Conservation (phyloP, 192 early-diverging fungal species). For the Obelidium mucronatum region DNA sequence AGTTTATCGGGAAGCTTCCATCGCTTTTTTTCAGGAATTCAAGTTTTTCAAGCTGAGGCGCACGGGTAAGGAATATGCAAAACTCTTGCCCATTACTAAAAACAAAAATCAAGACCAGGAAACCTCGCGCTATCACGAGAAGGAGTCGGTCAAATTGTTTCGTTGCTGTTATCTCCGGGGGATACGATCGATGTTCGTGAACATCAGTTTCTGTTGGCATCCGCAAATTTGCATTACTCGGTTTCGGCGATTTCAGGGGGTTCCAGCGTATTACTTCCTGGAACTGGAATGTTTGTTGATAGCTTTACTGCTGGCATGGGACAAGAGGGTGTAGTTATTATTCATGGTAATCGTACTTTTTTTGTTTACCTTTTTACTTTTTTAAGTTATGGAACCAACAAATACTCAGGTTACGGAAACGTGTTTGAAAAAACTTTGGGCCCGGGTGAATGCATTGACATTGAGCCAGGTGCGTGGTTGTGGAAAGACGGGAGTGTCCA, state of each 20-base stretch:
- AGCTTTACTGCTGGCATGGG: neutral
- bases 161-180: neutral
- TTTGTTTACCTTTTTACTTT: neutral
- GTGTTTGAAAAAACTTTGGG: slow-evolving; percentile 14
- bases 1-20: neutral
- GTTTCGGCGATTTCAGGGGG: neutral
- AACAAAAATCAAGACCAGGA: neutral
- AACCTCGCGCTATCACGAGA: neutral
- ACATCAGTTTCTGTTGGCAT: slow-evolving; percentile 12
- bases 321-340: neutral
- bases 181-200: neutral
- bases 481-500: neutral
- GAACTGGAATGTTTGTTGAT: slow-evolving; percentile 13
- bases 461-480: slow-evolving; percentile 17
- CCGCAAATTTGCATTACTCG: neutral
- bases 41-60: slow-evolving; percentile 1
- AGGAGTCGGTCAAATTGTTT: neutral
- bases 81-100: neutral
- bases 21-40: neutral
- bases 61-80: slow-evolving; percentile 1
- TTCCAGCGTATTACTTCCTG: neutral
- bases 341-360: slow-evolving; percentile 7
- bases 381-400: neutral
- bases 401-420: neutral
- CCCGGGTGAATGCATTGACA: neutral